These are phyloP conservation scores for Nakazawaea sp. DNA, from an alignment of 805 yeast species.

Conservation along the genomic window DNA sequence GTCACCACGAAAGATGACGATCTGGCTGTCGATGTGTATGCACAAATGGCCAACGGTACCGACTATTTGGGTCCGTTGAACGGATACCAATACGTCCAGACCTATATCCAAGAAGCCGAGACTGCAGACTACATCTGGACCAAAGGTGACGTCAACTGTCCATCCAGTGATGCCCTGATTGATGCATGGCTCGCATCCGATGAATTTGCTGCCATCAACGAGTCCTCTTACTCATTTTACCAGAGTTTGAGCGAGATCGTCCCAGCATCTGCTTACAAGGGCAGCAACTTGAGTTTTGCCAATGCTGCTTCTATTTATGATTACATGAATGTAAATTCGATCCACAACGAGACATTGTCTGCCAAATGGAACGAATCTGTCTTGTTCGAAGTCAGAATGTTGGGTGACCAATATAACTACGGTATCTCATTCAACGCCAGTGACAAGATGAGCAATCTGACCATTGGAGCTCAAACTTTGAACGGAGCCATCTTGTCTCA, in stretches of 20 bases:
- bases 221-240: constrained; percentile 30
- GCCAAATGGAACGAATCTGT: constrained; percentile 24
- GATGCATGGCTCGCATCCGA: constrained; percentile 21
- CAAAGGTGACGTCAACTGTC: constrained; percentile 36
- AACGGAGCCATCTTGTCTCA: constrained; percentile 26
- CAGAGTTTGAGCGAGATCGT: constrained; percentile 24
- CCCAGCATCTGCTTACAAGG: constrained; percentile 20
- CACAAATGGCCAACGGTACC: constrained; percentile 33
- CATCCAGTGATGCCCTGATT: constrained; percentile 27
- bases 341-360: constrained; percentile 33
- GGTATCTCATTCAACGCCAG: constrained; percentile 25
- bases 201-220: constrained; percentile 25
- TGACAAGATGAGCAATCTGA: constrained; percentile 21
- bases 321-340: constrained; percentile 29
- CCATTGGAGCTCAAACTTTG: constrained; percentile 36
- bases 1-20: constrained; percentile 19
- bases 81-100: constrained; percentile 40
- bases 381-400: constrained; percentile 23
- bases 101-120: constrained; percentile 26
- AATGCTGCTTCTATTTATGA: constrained; percentile 35
- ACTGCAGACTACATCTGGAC: constrained; percentile 33
- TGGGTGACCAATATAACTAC: constrained; percentile 35
- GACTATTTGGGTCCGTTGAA: constrained; percentile 28
- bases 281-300: constrained; percentile 26
- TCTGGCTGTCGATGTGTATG: constrained; percentile 20